Evolutionary conservation across 768 basidiomycete species (phyloP), one percentile per base, ranked within the genome.

Genomic region (Dentipellis fragilis): DNA sequence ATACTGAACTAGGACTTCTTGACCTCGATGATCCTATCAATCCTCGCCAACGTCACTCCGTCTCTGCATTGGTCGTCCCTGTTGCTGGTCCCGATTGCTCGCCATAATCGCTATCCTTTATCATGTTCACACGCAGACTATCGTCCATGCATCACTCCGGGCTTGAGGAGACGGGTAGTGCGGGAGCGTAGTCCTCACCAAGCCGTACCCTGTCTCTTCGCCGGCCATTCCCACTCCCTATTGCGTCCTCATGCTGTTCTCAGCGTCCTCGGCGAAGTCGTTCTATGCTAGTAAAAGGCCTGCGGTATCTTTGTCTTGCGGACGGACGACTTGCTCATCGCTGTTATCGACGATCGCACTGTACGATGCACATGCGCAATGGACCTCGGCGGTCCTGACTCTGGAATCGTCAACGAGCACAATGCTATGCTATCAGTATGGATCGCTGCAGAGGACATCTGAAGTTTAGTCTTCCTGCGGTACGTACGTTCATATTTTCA

Each of bases 121-220:
- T 45, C 16, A 3, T 8, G n/a, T 8, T n/a, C 48, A 47, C 22
- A 2, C 21, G 14, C 52, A 17, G 21, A 21, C 47, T 23, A 34
- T 17, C 42, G 5, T 23, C 36, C 40, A 42, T 17, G 14, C 5
- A 8, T 8, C 38, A 39, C 38, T 39, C 8, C 6, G 14, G 6
- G 40, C 40, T 6, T 40, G 48, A 38, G 53, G 34, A 51, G 54
- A 52, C 54, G 37, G 52, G 36, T 53, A 57, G 66, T 40, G 67
- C 65, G 68, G 62, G 70, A 71, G 69, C 70, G 70, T 54, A 64
- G 67, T 67, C 57, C 68, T 70, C 69, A 62, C 45, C 66, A 66
- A 69, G 58, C 65, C 59, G 62, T 61, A 62, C 57, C 63, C 61
- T 57, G 56, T 54, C 48, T 40, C 29, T 29, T 29, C 29, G 6